Evolutionary conservation across 2,329 filamentous ascomycete species (phyloP).

Genomic region (Sporothrix curviconia): DNA sequence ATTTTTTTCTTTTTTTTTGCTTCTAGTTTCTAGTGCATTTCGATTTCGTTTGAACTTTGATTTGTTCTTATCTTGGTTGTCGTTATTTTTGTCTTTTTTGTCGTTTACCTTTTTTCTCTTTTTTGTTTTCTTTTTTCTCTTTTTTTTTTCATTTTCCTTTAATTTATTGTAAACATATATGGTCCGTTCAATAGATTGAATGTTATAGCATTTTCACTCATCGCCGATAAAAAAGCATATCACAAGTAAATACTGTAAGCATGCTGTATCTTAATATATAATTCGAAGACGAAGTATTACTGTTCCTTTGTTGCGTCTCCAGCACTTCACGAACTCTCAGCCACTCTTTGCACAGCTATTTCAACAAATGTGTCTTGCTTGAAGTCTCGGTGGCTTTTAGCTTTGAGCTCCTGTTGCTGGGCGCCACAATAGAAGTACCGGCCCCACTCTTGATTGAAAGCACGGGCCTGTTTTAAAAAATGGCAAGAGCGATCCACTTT

Average conservation of each 20-base stretch:
- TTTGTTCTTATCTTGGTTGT: not conserved
- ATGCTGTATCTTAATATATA: not conserved
- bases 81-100: not conserved
- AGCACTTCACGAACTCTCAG: too few relatives aligned
- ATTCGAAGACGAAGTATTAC: too few relatives aligned
- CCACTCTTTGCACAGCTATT: too few relatives aligned
- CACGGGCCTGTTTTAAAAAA: not conserved
- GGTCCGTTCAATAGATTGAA: not conserved
- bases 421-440: not conserved
- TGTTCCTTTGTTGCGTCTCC: too few relatives aligned
- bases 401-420: too few relatives aligned
- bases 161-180: not conserved
- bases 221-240: not conserved
- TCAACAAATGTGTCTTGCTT: too few relatives aligned
- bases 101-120: not conserved
- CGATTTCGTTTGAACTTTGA: too few relatives aligned
- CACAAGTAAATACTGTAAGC: not conserved
- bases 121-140: not conserved
- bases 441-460: not conserved
- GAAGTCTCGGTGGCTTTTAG: too few relatives aligned
- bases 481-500: not conserved
- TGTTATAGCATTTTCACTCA: not conserved
- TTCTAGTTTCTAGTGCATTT: not conserved
- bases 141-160: not conserved
- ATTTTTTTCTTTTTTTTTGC: not conserved